These are phyloP conservation scores for Rubroboletus satanas DNA, from an alignment of 768 basidiomycete species.

Conservation along the genomic window DNA sequence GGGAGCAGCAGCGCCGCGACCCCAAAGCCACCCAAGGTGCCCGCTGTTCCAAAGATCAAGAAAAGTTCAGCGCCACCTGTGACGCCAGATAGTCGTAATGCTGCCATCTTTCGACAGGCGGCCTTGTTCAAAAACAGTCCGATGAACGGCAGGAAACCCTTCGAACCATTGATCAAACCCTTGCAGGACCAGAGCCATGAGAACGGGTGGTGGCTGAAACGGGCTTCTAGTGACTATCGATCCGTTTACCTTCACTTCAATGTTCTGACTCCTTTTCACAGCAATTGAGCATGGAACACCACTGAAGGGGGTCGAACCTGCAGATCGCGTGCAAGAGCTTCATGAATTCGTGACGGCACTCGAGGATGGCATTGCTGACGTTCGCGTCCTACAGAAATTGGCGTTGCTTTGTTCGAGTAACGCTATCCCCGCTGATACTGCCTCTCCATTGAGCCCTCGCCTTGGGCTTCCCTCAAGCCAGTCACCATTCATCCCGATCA, in stretches of 20 bases:
- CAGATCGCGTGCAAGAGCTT: slow-evolving; percentile 48
- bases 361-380: slow-evolving; percentile 47
- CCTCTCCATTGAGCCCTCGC: slow-evolving; percentile 53
- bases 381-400: slow-evolving; percentile 59
- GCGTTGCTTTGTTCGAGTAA: slow-evolving; percentile 61
- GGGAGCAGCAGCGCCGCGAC: slow-evolving; percentile 37
- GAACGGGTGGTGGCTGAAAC: slow-evolving; percentile 82
- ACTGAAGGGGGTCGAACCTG: slow-evolving; percentile 35
- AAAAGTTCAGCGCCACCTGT: slow-evolving; percentile 40
- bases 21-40: slow-evolving; percentile 37
- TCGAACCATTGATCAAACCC: slow-evolving; percentile 64
- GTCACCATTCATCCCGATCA: slow-evolving; percentile 50
- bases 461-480: slow-evolving; percentile 50
- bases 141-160: slow-evolving; percentile 43
- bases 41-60: slow-evolving; percentile 33
- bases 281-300: slow-evolving; percentile 47
- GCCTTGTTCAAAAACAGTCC: slow-evolving; percentile 84
- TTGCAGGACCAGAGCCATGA: slow-evolving; percentile 65
- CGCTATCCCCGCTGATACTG: slow-evolving; percentile 39
- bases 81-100: slow-evolving; percentile 62
- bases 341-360: slow-evolving; percentile 51
- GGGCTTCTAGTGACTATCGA: slow-evolving; percentile 57
- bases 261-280: slow-evolving; percentile 14
- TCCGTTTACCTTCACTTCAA: not conserved
- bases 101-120: slow-evolving; percentile 65